Percentiles rank a stretch among this genome's conserved stretches.
phyloP scores from a whole-genome alignment of 768 basidiomycete species.

The Crucibulum laeve region DNA sequence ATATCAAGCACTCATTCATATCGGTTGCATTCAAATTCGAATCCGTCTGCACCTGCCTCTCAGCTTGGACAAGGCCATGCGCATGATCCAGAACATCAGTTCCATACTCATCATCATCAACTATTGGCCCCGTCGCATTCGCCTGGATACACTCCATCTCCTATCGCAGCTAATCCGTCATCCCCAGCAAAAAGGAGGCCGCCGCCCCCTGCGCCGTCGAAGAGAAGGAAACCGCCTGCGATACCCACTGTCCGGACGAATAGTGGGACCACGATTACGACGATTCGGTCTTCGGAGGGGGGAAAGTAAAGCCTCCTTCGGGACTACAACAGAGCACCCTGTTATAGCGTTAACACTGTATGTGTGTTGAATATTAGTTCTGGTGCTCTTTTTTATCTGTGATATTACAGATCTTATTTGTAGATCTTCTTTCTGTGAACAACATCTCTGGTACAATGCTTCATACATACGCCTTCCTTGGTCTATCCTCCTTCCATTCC shows the following conservation, averaged over 20 bases:
- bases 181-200: constrained; percentile 35
- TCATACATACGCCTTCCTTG: too few relatives aligned
- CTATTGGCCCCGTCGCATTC: background rate
- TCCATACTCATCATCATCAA: constrained; percentile 8
- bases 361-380: too few relatives aligned
- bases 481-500: too few relatives aligned
- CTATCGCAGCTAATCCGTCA: constrained; percentile 10
- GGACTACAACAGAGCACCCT: background rate
- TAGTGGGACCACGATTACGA: constrained; percentile 53
- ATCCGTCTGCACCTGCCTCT: background rate
- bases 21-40: background rate
- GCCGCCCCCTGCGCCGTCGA: constrained; percentile 65
- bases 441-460: too few relatives aligned
- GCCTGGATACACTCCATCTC: constrained; percentile 2
- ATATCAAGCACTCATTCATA: too few relatives aligned
- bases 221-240: constrained; percentile 70
- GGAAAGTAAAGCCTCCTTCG: background rate
- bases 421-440: too few relatives aligned
- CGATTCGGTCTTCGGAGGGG: constrained; percentile 45
- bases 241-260: constrained; percentile 49
- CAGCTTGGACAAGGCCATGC: background rate
- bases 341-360: too few relatives aligned
- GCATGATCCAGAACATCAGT: constrained; percentile 10
- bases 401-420: too few relatives aligned
- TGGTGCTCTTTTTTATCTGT: too few relatives aligned